Evolutionary conservation across 345 rosid genomes (phyloP).

Genomic region (Aquilaria malaccensis): DNA sequence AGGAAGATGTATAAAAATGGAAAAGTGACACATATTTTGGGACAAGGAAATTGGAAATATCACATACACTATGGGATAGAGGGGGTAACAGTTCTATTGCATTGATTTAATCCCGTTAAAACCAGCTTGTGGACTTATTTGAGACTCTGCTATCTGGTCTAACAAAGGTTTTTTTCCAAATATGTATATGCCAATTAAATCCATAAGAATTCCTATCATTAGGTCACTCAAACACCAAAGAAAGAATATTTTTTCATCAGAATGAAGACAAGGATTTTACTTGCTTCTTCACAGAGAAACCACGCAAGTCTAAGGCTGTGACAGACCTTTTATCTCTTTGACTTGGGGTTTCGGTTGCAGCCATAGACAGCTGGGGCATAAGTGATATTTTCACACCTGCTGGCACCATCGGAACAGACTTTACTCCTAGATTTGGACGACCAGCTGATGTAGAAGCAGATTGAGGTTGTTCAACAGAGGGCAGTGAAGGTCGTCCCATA

Average conservation of each 20-base stretch:
- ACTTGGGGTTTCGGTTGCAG: slow-evolving; percentile 30
- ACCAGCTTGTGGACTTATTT: too few species aligned
- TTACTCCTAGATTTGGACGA: slow-evolving; percentile 31
- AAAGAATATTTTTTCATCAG: neutral
- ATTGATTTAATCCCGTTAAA: too few species aligned
- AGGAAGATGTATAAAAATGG: too few species aligned
- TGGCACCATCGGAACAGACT: slow-evolving; percentile 41
- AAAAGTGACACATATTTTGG: too few species aligned
- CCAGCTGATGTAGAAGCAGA: slow-evolving; percentile 28
- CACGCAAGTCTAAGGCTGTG: neutral
- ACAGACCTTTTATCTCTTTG: slow-evolving; percentile 57
- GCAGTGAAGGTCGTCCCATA: slow-evolving; percentile 25
- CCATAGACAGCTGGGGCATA: slow-evolving; percentile 44
- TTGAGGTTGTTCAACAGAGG: slow-evolving; percentile 29
- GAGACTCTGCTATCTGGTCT: too few species aligned
- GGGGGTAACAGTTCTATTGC: too few species aligned
- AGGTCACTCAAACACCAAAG: neutral
- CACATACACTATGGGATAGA: too few species aligned
- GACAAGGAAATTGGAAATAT: too few species aligned
- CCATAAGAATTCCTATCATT: too few species aligned
- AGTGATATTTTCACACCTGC: slow-evolving; percentile 44
- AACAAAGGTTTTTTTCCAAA: too few species aligned
- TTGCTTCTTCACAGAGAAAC: slow-evolving; percentile 3
- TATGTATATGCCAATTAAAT: too few species aligned
- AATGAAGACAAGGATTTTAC: neutral